Base-by-base conservation (phyloP, 164 flowering plant genomes). In the Macadamia integrifolia region DNA sequence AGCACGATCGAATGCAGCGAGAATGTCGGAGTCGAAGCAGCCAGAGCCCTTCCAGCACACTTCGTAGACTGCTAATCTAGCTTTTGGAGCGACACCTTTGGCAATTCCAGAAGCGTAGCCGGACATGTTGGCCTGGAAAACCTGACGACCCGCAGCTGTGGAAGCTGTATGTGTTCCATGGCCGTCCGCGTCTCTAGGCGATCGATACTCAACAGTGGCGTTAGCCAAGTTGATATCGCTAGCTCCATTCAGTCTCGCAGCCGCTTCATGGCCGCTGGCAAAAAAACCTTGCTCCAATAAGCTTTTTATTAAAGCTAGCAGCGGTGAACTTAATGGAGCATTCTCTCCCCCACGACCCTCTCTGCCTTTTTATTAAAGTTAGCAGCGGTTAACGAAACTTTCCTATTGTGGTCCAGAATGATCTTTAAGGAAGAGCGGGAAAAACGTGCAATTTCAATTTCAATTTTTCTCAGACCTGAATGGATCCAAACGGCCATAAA, bases 111-210 rank as follows among this genome's bases (percentile, higher is more conserved):
- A 23, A 23, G 23, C 23, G 23, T 23, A 23, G 23, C 23, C 23
- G 23, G 23, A 23, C 23, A 23, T 23, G 23, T 23, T 23, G 0
- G 23, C 23, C 23, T 23, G 23, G 6, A 97, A 97, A 3, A 93
- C 94, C 0, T 88, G 69, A 17, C 96, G 64, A 0, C 98, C 98
- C 0, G 96, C 98, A 1, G 97, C 95, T 0, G 98, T 93, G 0
- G 97, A 91, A 0, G 97, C 98, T 1, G 98, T 93, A 79, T 93
- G 98, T 6, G 98, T 91, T 2, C 98, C 98, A 48, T 93, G 98
- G 0, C 98, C 98, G 60, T 93, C 98, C 1, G 97, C 94, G 28
- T 93, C 98, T 62, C 97, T 69, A 35, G 97, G 90, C 0, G 98
- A 93, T 2, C 76, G 76, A 70, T 82, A 93, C 80, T 93, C 98